Evolutionary conservation across 352 stramenopile species (phyloP), one percentile per base, ranked within the genome.

Genomic region (Phytophthora sp.): DNA sequence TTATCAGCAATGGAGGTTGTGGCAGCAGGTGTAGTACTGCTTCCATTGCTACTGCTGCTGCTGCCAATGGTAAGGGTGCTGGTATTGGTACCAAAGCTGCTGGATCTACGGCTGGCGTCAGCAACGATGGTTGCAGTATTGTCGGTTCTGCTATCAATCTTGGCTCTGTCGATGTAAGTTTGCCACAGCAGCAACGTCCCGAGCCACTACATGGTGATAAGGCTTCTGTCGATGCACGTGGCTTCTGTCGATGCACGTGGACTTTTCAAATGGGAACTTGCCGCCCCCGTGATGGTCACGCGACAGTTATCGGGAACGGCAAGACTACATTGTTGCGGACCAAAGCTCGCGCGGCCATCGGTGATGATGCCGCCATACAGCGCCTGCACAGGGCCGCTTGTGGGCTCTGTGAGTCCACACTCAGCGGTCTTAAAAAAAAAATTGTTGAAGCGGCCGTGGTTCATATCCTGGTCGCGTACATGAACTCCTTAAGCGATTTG

Each of bases 251-350:
- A 35, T 38, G 30, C 71, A 79, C 53, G 62, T 66, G 37, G 59
- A 17, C 28, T 79, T 69, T 6, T 41, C 46, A 48, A 73, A 78
- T 30, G 69, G 60, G 55, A 76, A 72, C 31, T 74, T 49, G 21
- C 55, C 38, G 5, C 57, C 55, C 35, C n/a, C n/a, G 60, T 49
- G 31, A 70, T 70, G 35, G 56, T 54, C 31, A 65, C 56, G 37
- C 62, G 66, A 56, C 74, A 82, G 45, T 82, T 66, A 13, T 54
- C 57, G 66, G 67, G 43, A 77, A 77, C 18, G 58, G 58, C 13
- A 82, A 27, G 10, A 71, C 67, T 15, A 83, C 72, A 20, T 77
- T 64, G 49, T 83, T 32, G 28, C 74, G 38, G 67, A 83, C 67
- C 71, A 82, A 12, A 61, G 60, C 62, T 82, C 72, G 26, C 72